phyloP scores from a whole-genome alignment of 2,329 filamentous ascomycete genomes.

The Aspergillus pseudoglaucus region DNA sequence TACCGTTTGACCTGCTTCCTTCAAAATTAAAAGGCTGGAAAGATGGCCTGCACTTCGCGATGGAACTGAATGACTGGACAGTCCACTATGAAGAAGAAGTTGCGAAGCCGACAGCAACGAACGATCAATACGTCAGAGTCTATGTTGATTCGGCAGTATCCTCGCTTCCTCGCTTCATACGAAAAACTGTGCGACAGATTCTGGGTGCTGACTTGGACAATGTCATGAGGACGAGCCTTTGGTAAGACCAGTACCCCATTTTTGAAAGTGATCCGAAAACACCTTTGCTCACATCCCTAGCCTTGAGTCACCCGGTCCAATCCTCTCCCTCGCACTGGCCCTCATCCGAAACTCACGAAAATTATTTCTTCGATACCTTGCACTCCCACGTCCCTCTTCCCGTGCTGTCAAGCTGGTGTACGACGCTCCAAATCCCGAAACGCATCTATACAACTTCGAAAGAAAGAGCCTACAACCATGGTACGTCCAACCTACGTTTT shows the following conservation, averaged over 20 bases:
- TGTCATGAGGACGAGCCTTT: slow-evolving; percentile 2
- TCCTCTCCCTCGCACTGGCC: no score
- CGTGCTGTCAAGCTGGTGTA: slow-evolving; percentile 3
- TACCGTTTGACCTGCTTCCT: slow-evolving; percentile 29
- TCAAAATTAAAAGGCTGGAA: slow-evolving; percentile 14
- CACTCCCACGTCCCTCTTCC: slow-evolving; percentile 3
- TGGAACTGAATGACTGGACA: slow-evolving; percentile 5
- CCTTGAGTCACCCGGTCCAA: background rate
- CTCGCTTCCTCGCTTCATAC: background rate
- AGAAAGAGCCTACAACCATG: slow-evolving; percentile 12
- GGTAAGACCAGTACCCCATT: background rate
- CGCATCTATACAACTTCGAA: slow-evolving; percentile 3
- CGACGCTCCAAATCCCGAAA: slow-evolving; percentile 3
- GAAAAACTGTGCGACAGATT: background rate
- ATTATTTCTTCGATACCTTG: slow-evolving; percentile 4
- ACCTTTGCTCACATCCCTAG: background rate
- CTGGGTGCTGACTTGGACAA: slow-evolving; percentile 3
- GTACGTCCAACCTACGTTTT: slow-evolving; percentile 17
- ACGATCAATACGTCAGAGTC: background rate
- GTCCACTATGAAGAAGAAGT: slow-evolving; percentile 2
- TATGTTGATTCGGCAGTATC: background rate
- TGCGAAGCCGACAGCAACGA: slow-evolving; percentile 4
- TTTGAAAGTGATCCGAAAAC: background rate
- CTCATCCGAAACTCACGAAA: no score
- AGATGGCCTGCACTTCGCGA: slow-evolving; percentile 20